Evolutionary conservation across 192 early-diverging fungal species (phyloP).

Genomic region (Coemansia sp.): DNA sequence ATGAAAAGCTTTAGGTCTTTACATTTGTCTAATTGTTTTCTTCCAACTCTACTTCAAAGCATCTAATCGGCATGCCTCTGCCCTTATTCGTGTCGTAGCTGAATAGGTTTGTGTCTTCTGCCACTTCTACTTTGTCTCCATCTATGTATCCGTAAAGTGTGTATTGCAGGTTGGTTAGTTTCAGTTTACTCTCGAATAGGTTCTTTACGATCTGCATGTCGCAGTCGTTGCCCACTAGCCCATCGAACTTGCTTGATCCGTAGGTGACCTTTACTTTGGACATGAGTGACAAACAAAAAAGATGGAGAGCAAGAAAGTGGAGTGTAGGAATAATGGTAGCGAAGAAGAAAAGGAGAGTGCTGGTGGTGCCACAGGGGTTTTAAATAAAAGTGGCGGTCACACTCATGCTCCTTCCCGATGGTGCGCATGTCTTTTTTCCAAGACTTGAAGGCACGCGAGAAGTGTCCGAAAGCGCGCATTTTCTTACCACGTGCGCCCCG

Average conservation of each 20-base stretch:
- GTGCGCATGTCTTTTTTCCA: too few species aligned
- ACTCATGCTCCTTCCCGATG: too few species aligned
- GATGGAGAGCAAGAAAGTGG: neutral
- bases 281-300: neutral
- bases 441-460: too few species aligned
- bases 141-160: neutral
- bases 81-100: neutral
- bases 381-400: too few species aligned
- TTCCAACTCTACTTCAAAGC: neutral
- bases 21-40: neutral
- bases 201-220: neutral
- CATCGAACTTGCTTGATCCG: neutral
- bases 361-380: too few species aligned
- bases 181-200: neutral
- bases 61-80: neutral
- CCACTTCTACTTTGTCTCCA: neutral
- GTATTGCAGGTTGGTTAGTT: neutral
- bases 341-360: neutral
- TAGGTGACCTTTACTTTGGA: neutral
- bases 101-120: neutral
- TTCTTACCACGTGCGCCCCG: too few species aligned
- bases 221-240: neutral
- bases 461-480: too few species aligned
- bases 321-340: neutral
- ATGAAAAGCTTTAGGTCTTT: constrained; percentile 71